Percentiles rank a stretch among this genome's conserved stretches.
phyloP scores from a whole-genome alignment of 2,329 filamentous ascomycete genomes.

The Cyphellophora attinorum region DNA sequence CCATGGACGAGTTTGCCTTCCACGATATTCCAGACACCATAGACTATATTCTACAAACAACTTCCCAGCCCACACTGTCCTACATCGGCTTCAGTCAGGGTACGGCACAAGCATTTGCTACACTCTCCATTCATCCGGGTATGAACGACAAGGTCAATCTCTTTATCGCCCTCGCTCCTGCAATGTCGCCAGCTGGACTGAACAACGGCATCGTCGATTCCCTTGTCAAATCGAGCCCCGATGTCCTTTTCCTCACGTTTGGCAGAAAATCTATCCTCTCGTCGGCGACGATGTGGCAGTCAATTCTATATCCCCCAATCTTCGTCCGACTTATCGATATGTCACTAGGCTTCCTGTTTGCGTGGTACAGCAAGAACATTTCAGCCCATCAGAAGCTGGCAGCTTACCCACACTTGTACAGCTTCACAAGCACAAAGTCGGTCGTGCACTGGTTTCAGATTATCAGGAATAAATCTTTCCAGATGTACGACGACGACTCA shows the following conservation, averaged over 20 bases:
- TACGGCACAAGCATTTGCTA: slow-evolving; percentile 91
- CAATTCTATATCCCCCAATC: slow-evolving; percentile 85
- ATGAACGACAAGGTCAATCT: slow-evolving; percentile 91
- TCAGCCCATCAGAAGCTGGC: slow-evolving; percentile 80
- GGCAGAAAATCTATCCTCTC: slow-evolving; percentile 83
- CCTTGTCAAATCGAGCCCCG: slow-evolving; percentile 84
- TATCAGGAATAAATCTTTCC: slow-evolving; percentile 89
- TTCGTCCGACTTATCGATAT: slow-evolving; percentile 83
- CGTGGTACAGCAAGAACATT: slow-evolving; percentile 82
- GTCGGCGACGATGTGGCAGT: slow-evolving; percentile 95
- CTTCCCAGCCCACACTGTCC: slow-evolving; percentile 71
- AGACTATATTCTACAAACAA: slow-evolving; percentile 77
- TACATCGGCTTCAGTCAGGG: slow-evolving; percentile 98
- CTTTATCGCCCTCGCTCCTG: slow-evolving; percentile 89
- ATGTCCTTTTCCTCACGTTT: slow-evolving; percentile 86
- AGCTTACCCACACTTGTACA: slow-evolving; percentile 91
- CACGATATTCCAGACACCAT: slow-evolving; percentile 96
- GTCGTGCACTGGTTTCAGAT: slow-evolving; percentile 99
- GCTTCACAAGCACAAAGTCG: slow-evolving; percentile 90
- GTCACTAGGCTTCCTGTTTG: slow-evolving; percentile 73
- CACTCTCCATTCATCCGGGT: slow-evolving; percentile 80
- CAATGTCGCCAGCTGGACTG: slow-evolving; percentile 89
- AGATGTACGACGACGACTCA: slow-evolving; percentile 97
- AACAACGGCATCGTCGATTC: slow-evolving; percentile 86
- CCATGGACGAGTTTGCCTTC: slow-evolving; percentile 96